Evolutionary conservation across 257 asterid species (phyloP).

Genomic region (Scutellaria galericulata): DNA sequence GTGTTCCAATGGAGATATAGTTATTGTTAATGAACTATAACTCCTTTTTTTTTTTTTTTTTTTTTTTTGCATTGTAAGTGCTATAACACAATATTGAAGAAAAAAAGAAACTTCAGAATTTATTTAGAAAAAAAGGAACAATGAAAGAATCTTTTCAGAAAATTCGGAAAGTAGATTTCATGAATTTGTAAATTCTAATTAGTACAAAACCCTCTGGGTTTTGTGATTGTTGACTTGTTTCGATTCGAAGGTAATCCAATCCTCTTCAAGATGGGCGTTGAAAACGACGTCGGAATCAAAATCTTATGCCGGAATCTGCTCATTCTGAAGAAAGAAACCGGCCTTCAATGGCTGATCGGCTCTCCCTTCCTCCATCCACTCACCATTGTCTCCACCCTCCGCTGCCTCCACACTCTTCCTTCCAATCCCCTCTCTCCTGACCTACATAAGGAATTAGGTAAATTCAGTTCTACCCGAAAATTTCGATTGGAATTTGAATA

Average conservation of each 20-base stretch:
- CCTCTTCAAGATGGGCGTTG: constrained; percentile 33
- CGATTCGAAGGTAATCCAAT: constrained; percentile 24
- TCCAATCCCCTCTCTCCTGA: constrained; percentile 61
- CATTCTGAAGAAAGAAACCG: constrained; percentile 50
- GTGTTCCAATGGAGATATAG: too few relatives aligned
- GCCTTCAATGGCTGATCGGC: constrained; percentile 82
- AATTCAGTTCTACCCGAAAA: neutral
- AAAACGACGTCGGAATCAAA: constrained; percentile 41
- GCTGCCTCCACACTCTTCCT: constrained; percentile 66
- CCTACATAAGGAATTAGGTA: constrained; percentile 73
- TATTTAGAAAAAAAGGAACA: too few relatives aligned
- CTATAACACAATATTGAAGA: too few relatives aligned
- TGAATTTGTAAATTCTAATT: too few relatives aligned
- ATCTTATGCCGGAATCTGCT: constrained; percentile 62
- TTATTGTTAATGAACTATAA: too few relatives aligned
- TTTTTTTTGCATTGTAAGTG: too few relatives aligned
- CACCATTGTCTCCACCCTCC: constrained; percentile 71
- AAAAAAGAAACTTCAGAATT: too few relatives aligned
- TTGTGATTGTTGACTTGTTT: constrained; percentile 28
- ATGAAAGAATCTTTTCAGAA: too few relatives aligned
- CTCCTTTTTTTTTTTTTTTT: too few relatives aligned
- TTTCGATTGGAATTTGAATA: neutral
- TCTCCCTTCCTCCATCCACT: constrained; percentile 61
- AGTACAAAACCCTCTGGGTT: neutral
- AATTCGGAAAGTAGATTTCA: neutral